Evolutionary conservation across 768 basidiomycete genomes (phyloP).

Genomic region (Lanmaoa rubissima): DNA sequence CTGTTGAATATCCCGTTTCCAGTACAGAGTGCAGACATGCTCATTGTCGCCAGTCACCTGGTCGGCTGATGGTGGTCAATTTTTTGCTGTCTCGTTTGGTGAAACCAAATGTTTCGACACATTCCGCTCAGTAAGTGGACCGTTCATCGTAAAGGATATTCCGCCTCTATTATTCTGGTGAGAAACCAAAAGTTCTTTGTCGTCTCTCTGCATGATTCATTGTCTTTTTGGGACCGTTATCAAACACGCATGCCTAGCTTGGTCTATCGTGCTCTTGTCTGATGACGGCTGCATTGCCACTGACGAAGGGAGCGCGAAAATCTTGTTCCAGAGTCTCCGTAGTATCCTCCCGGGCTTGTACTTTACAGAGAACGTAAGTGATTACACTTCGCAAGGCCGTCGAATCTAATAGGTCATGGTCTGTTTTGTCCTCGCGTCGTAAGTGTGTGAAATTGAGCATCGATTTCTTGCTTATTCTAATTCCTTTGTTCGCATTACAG

Average conservation of each 20-base stretch:
- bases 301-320: background rate
- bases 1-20: background rate
- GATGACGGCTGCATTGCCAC: background rate
- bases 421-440: background rate
- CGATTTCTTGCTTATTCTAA: background rate
- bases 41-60: background rate
- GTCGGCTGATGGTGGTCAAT: constrained; percentile 2
- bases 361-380: background rate
- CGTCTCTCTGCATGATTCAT: background rate
- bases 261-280: background rate
- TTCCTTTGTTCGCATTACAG: background rate
- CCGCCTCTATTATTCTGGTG: background rate
- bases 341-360: background rate
- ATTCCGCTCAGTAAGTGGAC: background rate
- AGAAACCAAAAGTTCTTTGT: background rate
- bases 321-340: background rate
- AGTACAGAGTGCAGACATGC: accelerated
- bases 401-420: background rate
- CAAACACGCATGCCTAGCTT: background rate
- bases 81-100: background rate
- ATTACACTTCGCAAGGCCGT: background rate
- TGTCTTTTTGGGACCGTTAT: constrained; percentile 2
- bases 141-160: background rate
- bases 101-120: background rate
- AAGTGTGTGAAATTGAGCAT: background rate